These are phyloP conservation scores for Lactarius psammicola DNA, from an alignment of 768 basidiomycete genomes.

Conservation along the genomic window DNA sequence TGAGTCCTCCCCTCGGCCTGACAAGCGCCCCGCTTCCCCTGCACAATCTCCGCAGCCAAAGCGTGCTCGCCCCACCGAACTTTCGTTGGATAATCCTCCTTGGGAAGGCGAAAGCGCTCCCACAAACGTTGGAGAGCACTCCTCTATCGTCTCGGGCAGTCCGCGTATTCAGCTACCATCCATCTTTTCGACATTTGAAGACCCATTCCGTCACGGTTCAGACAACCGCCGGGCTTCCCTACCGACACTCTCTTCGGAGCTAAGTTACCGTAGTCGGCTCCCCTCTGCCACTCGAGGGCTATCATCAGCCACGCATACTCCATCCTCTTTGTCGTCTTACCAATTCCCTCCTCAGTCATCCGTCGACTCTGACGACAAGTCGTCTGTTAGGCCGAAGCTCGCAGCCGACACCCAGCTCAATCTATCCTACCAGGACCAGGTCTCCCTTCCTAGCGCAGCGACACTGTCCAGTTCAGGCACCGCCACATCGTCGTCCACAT, in stretches of 20 bases:
- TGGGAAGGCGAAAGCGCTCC: conserved; percentile 31
- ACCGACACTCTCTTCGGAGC: conserved; percentile 55
- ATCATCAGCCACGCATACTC: conserved; percentile 21
- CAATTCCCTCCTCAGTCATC: conserved; percentile 57
- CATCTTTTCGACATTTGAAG: conserved; percentile 69
- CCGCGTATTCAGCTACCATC: conserved; percentile 69
- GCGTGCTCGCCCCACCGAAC: conserved; percentile 41
- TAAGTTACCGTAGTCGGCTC: conserved; percentile 47
- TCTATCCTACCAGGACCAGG: conserved; percentile 47
- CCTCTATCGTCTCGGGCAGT: conserved; percentile 44
- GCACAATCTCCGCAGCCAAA: conserved; percentile 43
- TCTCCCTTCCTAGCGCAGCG: conserved; percentile 51
- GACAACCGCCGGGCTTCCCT: conserved; percentile 64
- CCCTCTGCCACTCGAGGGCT: conserved; percentile 49
- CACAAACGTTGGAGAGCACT: conserved; percentile 34
- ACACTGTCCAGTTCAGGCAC: conserved; percentile 31
- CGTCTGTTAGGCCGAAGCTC: conserved; percentile 45
- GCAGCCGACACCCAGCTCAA: conserved; percentile 48
- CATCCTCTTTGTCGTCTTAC: conserved; percentile 42
- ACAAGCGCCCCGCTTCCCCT: conserved; percentile 60
- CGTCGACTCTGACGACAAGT: conserved; percentile 41
- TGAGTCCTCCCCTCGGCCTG: conserved; percentile 57
- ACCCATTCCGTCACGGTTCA: conserved; percentile 43
- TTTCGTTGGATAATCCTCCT: conserved; percentile 31
- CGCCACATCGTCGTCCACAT: conserved; percentile 28